phyloP scores from a whole-genome alignment of 2,329 filamentous ascomycete genomes.

The Graphilbum ipis-grandicollis region DNA sequence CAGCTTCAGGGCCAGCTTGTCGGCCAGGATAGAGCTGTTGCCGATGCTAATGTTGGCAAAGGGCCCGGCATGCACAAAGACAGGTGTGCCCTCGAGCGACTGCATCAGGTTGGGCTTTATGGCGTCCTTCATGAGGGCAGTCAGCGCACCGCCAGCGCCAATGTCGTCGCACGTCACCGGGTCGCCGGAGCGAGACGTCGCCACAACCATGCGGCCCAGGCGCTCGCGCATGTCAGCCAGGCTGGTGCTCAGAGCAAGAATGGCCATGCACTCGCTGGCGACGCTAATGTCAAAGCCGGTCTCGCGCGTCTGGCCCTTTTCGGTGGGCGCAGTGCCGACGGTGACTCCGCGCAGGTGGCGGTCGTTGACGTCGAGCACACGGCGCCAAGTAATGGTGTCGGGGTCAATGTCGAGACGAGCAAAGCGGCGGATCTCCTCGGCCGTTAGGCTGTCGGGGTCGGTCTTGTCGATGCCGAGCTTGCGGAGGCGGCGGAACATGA shows the following conservation, averaged over 20 bases:
- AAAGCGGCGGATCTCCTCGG: slow-evolving; percentile 75
- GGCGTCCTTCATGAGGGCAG: slow-evolving; percentile 91
- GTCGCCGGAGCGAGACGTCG: slow-evolving; percentile 68
- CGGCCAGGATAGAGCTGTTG: slow-evolving; percentile 85
- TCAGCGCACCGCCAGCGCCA: slow-evolving; percentile 78
- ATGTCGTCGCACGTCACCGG: slow-evolving; percentile 94
- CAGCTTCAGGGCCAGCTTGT: slow-evolving; percentile 90
- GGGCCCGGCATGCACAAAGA: slow-evolving; percentile 92
- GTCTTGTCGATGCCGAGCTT: slow-evolving; percentile 96
- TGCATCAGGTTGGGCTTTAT: slow-evolving; percentile 99
- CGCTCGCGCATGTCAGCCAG: slow-evolving; percentile 82
- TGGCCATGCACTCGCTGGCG: slow-evolving; percentile 95
- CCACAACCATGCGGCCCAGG: slow-evolving; percentile 89
- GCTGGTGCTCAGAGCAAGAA: slow-evolving; percentile 80
- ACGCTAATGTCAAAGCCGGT: slow-evolving; percentile 98
- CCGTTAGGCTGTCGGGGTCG: slow-evolving; percentile 74
- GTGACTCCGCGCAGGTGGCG: slow-evolving; percentile 81
- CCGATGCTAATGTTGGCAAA: slow-evolving; percentile 98
- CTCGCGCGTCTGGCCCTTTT: slow-evolving; percentile 74
- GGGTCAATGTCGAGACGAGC: slow-evolving; percentile 94
- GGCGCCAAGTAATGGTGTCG: slow-evolving; percentile 91
- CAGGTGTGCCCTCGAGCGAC: slow-evolving; percentile 87
- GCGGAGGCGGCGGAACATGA: slow-evolving; percentile 86
- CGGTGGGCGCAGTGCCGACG: slow-evolving; percentile 72
- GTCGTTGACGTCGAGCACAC: slow-evolving; percentile 94